Conservation (phyloP, 768 basidiomycete genomes). For the Trametes cubensis region DNA sequence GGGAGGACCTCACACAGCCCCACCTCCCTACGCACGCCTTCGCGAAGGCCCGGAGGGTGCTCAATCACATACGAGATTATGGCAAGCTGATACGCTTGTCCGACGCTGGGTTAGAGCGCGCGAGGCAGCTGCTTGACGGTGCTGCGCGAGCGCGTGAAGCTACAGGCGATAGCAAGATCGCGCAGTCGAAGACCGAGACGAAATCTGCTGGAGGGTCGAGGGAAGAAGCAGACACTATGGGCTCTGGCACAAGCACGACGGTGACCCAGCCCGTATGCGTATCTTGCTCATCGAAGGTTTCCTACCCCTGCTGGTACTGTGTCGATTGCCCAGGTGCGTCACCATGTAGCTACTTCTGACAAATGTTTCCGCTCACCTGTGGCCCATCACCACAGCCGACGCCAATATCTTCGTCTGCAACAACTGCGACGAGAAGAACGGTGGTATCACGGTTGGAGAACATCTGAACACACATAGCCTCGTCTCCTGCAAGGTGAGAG, state of each 20-base stretch:
- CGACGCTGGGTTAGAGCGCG: conserved; percentile 2
- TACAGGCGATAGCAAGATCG: not conserved
- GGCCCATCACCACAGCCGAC: not conserved
- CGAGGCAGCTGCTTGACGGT: not conserved
- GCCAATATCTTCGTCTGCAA: conserved; percentile 14
- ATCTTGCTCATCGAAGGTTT: conserved; percentile 1
- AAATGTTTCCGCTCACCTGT: no score
- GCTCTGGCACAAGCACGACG: not conserved
- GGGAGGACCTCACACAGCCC: conserved; percentile 3
- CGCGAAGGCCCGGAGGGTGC: conserved; percentile 23
- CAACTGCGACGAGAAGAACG: conserved; percentile 14
- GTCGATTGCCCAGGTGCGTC: conserved; percentile 15
- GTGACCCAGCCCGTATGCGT: not conserved
- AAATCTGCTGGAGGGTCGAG: not conserved
- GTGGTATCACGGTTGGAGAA: not conserved
- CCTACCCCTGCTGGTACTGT: conserved; percentile 18
- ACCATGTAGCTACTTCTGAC: no score
- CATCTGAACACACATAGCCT: conserved; percentile 15
- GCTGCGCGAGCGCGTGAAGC: not conserved
- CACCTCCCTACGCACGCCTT: conserved; percentile 26
- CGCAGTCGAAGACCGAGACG: not conserved
- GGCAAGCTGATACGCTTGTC: conserved; percentile 14
- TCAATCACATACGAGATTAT: conserved; percentile 20
- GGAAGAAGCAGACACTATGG: not conserved
- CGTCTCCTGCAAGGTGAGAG: conserved; percentile 1